Base-by-base conservation (phyloP, 2,329 filamentous ascomycete genomes). In the Colletotrichum magnum region DNA sequence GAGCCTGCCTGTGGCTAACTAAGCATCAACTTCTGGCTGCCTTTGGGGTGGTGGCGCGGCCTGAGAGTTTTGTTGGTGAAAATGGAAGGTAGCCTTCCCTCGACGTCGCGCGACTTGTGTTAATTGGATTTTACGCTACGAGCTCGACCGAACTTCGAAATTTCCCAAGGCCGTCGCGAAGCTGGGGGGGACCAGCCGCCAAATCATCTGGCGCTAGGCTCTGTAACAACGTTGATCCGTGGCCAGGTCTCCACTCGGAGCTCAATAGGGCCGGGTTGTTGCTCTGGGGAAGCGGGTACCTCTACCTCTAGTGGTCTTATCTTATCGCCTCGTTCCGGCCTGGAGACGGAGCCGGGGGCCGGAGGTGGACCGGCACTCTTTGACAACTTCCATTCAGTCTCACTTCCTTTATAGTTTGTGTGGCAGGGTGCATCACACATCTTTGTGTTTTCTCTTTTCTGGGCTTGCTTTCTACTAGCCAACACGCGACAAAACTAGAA, bases 191-290 rank as follows among this genome's bases (percentile, higher is more conserved):
- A 77, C 72, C 72, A 56, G 79, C 75, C 77, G 73, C 80, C 81
- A 82, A 84, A 78, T 77, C 80, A 77, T 80, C 75, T 72, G 66
- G 70, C 81, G 81, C 82, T 83, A 84, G 79, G 76, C 2, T 12
- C 1, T 57, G 80, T 67, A 78, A 77, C 6, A 83, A 79, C 54
- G 54, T 75, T 81, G n/a, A 71, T 79, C 79, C 81, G 79, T 45
- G 41, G 45, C 28, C 64, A 72, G 43, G 6, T 45, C 15, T 12
- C 58, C 59, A 56, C 64, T 32, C 68, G 58, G 64, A 70, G 58
- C 10, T 12, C 52, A 12, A 7, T 47, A 64, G 64, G 68, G 41
- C 68, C 64, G 58, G 50, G 21, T 52, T 51, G 21, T n/a, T 13
- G 26, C 32, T 36, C 32, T 36, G 32, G 32, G 32, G 32, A 36